Evolutionary conservation across 1,284 basidiomycete genomes (phyloP).

Genomic region (Ceratobasidium sp.): DNA sequence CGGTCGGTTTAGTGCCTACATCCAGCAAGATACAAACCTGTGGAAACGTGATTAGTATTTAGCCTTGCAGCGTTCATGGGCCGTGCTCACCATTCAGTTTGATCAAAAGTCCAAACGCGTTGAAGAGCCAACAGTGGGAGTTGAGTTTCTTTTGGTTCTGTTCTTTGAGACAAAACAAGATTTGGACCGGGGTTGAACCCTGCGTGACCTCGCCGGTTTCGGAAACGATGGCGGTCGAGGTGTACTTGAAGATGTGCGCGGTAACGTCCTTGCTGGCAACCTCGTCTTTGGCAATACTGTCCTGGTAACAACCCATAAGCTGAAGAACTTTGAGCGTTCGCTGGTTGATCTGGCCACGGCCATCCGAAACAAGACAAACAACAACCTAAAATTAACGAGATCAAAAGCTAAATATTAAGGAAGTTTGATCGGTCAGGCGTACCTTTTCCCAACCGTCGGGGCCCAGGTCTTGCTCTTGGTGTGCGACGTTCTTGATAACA

Average conservation of each 20-base stretch:
- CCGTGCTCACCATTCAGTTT: conserved; percentile 76
- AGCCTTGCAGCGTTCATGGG: background rate
- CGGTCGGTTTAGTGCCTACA: conserved; percentile 94
- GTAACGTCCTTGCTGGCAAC: conserved; percentile 93
- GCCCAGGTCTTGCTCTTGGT: conserved; percentile 92
- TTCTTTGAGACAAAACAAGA: conserved; percentile 94
- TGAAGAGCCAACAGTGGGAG: conserved; percentile 97
- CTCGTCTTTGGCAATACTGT: conserved; percentile 93
- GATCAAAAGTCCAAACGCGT: conserved; percentile 90
- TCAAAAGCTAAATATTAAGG: background rate
- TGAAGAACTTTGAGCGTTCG: conserved; percentile 81
- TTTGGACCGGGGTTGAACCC: conserved; percentile 87
- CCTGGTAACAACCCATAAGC: conserved; percentile 96
- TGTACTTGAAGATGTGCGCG: conserved; percentile 94
- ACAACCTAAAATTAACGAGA: conserved; percentile 64
- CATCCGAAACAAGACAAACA: conserved; percentile 92
- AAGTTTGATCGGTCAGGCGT: background rate
- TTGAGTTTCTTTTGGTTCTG: conserved; percentile 97
- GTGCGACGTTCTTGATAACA: conserved; percentile 90
- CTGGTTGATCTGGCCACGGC: conserved; percentile 90
- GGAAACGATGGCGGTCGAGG: conserved; percentile 82
- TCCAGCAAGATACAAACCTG: conserved; percentile 87
- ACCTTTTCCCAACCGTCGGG: conserved; percentile 93
- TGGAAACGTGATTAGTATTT: conserved; percentile 40
- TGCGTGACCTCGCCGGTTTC: conserved; percentile 87